phyloP scores from a whole-genome alignment of 169 alveolate species.

The Plasmodium fragile region DNA sequence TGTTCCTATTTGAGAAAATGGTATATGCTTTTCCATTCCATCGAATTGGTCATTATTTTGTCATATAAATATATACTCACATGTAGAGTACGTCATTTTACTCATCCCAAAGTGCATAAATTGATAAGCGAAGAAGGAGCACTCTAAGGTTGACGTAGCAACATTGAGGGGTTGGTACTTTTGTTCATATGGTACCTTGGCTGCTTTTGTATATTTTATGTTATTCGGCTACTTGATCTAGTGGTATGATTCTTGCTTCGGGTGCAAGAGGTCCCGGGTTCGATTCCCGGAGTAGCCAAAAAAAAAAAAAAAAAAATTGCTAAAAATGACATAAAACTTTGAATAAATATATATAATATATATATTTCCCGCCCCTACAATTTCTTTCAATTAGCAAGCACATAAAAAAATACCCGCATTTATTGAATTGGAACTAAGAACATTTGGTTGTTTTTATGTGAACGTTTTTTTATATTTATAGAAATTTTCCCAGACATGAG shows the following conservation, averaged over 20 bases:
- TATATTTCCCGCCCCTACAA: too few relatives aligned
- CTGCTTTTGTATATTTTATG: background rate
- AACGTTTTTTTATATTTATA: too few relatives aligned
- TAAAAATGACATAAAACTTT: background rate
- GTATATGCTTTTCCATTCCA: background rate
- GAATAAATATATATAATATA: too few relatives aligned
- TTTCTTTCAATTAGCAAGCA: too few relatives aligned
- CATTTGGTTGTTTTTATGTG: too few relatives aligned
- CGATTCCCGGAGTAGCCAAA: slow-evolving; percentile 98
- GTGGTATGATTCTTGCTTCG: slow-evolving; percentile 99
- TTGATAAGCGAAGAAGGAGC: background rate
- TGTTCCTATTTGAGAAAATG: background rate
- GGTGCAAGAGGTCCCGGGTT: slow-evolving; percentile 99
- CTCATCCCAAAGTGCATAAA: background rate
- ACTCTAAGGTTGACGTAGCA: background rate
- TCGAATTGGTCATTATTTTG: background rate
- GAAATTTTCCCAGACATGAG: background rate
- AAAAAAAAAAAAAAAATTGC: background rate
- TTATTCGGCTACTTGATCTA: slow-evolving; percentile 93
- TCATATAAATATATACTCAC: background rate
- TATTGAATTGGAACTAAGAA: too few relatives aligned
- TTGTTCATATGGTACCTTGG: background rate
- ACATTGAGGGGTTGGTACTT: background rate
- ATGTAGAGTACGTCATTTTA: background rate
- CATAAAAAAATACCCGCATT: background rate